phyloP scores from a whole-genome alignment of 1,284 basidiomycete genomes.

The Marasmius oreades region DNA sequence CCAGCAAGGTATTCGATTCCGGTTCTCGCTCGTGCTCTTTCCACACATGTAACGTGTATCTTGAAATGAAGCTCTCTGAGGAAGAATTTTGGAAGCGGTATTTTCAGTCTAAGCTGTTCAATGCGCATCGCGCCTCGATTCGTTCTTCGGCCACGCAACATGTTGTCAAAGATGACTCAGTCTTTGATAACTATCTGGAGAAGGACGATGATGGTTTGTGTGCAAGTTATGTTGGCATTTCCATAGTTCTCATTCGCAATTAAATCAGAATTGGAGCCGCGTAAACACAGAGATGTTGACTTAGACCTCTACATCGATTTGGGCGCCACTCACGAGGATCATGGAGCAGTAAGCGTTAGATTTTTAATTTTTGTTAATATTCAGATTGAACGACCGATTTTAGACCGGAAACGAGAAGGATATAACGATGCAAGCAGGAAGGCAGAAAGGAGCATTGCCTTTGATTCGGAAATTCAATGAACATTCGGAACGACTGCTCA shows the following conservation, averaged over 20 bases:
- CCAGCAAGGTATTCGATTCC: slow-evolving; percentile 55
- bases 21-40: slow-evolving; percentile 12
- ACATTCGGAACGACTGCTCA: slow-evolving; percentile 87
- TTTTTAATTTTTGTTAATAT: neutral
- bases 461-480: slow-evolving; percentile 97
- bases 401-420: slow-evolving; percentile 88
- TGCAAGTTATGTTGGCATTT: neutral
- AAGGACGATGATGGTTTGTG: slow-evolving; percentile 87
- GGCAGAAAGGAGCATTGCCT: slow-evolving; percentile 83
- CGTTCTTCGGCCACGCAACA: slow-evolving; percentile 82
- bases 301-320: slow-evolving; percentile 85
- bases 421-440: slow-evolving; percentile 94
- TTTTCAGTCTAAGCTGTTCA: slow-evolving; percentile 93
- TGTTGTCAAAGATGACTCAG: slow-evolving; percentile 86
- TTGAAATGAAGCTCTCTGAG: slow-evolving; percentile 66
- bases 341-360: slow-evolving; percentile 62
- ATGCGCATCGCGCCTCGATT: slow-evolving; percentile 90
- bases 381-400: slow-evolving; percentile 2
- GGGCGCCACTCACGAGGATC: slow-evolving; percentile 88
- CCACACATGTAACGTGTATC: slow-evolving; percentile 14
- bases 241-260: slow-evolving; percentile 1
- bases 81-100: slow-evolving; percentile 96
- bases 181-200: slow-evolving; percentile 95
- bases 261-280: slow-evolving; percentile 76
- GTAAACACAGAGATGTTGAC: slow-evolving; percentile 59